phyloP scores from a whole-genome alignment of 2,329 filamentous ascomycete species.

The Talaromyces amestolkiae region DNA sequence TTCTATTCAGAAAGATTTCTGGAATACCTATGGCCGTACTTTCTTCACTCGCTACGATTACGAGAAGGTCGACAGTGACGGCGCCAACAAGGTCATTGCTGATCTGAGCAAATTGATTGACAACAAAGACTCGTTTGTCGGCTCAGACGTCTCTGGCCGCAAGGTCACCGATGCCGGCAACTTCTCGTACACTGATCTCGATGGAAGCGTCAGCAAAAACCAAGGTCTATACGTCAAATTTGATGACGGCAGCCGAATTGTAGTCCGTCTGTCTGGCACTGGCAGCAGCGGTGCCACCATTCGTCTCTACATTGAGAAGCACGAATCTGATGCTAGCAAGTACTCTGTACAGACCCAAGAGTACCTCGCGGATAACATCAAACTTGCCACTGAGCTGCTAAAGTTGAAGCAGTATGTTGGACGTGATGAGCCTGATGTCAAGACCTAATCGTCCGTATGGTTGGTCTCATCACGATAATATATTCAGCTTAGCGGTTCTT shows the following conservation, averaged over 20 bases:
- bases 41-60: conserved; percentile 99
- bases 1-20: conserved; percentile 96
- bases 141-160: conserved; percentile 75
- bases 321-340: conserved; percentile 72
- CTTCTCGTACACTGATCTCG: conserved; percentile 98
- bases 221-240: conserved; percentile 95
- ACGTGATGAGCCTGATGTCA: conserved; percentile 90
- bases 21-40: conserved; percentile 90
- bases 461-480: conserved; percentile 6
- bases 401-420: conserved; percentile 93
- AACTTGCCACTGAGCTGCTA: conserved; percentile 77
- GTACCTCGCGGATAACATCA: conserved; percentile 86
- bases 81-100: conserved; percentile 83
- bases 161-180: conserved; percentile 88
- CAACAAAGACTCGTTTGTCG: conserved; percentile 71
- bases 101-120: conserved; percentile 77
- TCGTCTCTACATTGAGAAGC: conserved; percentile 94
- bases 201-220: conserved; percentile 91
- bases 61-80: conserved; percentile 88
- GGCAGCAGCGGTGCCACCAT: conserved; percentile 95
- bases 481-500: conserved; percentile 2
- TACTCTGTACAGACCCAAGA: conserved; percentile 71
- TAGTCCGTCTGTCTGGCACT: conserved; percentile 91
- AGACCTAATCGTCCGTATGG: conserved; percentile 63
- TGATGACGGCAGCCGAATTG: conserved; percentile 89